A percentile compares a stretch with the other conserved stretches of the same genome.
These are phyloP conservation scores for Aspergillus melleus DNA, from an alignment of 2,329 filamentous ascomycete genomes.

Conservation along the genomic window DNA sequence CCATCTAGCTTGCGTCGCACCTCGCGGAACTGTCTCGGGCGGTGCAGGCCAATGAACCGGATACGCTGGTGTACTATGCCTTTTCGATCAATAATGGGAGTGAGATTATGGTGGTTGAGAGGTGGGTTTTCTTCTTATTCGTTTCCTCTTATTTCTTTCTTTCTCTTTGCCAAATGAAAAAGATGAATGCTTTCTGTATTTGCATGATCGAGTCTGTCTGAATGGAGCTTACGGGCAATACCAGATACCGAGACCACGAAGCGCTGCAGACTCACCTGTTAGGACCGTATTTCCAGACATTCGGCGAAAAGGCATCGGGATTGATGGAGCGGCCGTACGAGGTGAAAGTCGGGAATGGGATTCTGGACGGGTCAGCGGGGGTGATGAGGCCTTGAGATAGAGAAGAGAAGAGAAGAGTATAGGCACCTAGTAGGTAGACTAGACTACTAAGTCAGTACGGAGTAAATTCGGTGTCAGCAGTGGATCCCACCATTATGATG, in stretches of 20 bases:
- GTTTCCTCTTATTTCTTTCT: too few species aligned
- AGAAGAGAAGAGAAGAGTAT: not conserved
- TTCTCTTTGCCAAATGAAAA: too few species aligned
- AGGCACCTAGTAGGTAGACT: too few species aligned
- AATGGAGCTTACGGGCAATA: not conserved
- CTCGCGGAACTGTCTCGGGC: slow-evolving; percentile 27
- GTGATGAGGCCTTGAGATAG: slow-evolving; percentile 23
- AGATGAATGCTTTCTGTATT: not conserved
- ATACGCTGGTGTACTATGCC: slow-evolving; percentile 33
- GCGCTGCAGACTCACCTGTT: slow-evolving; percentile 26
- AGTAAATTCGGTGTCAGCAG: not conserved
- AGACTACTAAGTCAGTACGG: too few species aligned
- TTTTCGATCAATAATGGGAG: slow-evolving; percentile 27
- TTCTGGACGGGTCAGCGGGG: slow-evolving; percentile 19
- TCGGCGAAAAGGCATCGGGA: slow-evolving; percentile 17
- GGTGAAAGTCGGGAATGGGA: slow-evolving; percentile 21
- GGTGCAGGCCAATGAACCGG: slow-evolving; percentile 33
- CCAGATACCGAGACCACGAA: slow-evolving; percentile 28
- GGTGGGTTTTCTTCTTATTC: slow-evolving; percentile 18
- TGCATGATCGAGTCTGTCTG: not conserved
- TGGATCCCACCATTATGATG: too few species aligned
- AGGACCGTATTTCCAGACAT: slow-evolving; percentile 25
- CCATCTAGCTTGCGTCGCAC: slow-evolving; percentile 24
- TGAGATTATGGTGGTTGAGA: slow-evolving; percentile 36
- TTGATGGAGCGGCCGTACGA: slow-evolving; percentile 26